Evolutionary conservation across 2,329 filamentous ascomycete genomes (phyloP).

Genomic region (Xylariaceae sp.): DNA sequence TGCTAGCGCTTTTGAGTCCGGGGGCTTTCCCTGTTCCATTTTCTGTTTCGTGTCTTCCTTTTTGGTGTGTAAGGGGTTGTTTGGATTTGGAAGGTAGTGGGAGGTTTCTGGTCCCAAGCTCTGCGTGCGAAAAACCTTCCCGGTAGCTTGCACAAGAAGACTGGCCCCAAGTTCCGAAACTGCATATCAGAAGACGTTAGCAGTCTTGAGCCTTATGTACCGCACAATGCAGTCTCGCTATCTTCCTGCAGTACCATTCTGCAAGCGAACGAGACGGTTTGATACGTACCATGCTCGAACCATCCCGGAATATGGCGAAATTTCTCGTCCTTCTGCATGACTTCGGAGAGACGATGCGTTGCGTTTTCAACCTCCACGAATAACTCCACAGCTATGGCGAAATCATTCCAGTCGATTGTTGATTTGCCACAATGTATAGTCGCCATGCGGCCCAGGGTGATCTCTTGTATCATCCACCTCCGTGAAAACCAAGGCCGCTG

Average conservation of each 20-base stretch:
- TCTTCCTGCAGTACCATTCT: too few species aligned
- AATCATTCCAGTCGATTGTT: neutral
- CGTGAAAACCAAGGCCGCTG: neutral
- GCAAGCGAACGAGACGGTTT: too few species aligned
- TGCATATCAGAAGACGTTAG: too few species aligned
- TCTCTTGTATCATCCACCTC: neutral
- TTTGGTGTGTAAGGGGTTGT: neutral
- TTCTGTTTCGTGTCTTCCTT: conserved; percentile 5
- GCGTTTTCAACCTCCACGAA: neutral
- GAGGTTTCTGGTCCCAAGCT: too few species aligned
- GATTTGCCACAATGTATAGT: neutral
- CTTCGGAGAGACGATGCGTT: neutral
- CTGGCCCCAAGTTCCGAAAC: neutral
- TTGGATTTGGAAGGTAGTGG: too few species aligned
- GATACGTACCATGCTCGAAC: neutral
- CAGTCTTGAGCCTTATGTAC: too few species aligned
- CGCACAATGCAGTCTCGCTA: too few species aligned
- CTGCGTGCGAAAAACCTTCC: neutral
- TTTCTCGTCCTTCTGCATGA: neutral
- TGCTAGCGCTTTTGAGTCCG: neutral
- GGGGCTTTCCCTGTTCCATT: conserved; percentile 3
- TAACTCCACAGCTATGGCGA: neutral
- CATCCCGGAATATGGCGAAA: neutral
- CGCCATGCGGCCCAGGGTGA: neutral
- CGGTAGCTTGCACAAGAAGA: neutral